Conservation (phyloP, 73 alveolate genomes). For the Durusdinium trenchii region DNA sequence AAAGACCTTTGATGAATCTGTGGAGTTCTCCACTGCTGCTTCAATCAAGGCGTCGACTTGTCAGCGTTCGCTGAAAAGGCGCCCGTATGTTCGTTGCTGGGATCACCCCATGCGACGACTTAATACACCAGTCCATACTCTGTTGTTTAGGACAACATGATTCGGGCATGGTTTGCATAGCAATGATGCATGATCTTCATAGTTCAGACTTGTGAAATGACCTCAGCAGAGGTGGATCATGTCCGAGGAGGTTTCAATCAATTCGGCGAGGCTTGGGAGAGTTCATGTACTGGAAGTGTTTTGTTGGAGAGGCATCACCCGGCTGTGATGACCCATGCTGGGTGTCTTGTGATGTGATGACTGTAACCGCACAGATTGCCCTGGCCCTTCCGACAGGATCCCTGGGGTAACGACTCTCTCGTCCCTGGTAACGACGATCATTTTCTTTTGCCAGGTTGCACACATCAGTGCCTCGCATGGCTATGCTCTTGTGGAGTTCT, state of each 20-base stretch:
- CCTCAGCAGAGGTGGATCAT: constrained; percentile 88
- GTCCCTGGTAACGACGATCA: too few species aligned
- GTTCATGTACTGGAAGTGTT: too few species aligned
- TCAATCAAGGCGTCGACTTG: constrained; percentile 58
- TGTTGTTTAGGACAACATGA: too few species aligned
- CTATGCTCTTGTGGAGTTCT: constrained; percentile 80
- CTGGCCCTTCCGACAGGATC: background rate
- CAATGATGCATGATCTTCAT: too few species aligned
- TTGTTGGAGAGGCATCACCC: background rate
- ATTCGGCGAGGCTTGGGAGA: constrained; percentile 54
- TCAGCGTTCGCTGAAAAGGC: constrained; percentile 92
- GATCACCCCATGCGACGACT: too few species aligned
- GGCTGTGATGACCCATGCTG: background rate
- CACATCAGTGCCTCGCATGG: constrained; percentile 93
- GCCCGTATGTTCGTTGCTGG: background rate
- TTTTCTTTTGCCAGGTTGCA: constrained; percentile 9
- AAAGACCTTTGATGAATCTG: too few species aligned
- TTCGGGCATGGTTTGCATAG: too few species aligned
- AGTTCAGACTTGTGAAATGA: too few species aligned
- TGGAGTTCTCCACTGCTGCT: too few species aligned
- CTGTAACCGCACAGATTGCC: too few species aligned
- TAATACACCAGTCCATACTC: too few species aligned
- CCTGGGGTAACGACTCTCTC: background rate
- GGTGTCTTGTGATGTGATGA: background rate
- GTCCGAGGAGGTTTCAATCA: constrained; percentile 93